Evolutionary conservation across 2,329 filamentous ascomycete genomes (phyloP).

Genomic region (Aspergillus carbonarius): DNA sequence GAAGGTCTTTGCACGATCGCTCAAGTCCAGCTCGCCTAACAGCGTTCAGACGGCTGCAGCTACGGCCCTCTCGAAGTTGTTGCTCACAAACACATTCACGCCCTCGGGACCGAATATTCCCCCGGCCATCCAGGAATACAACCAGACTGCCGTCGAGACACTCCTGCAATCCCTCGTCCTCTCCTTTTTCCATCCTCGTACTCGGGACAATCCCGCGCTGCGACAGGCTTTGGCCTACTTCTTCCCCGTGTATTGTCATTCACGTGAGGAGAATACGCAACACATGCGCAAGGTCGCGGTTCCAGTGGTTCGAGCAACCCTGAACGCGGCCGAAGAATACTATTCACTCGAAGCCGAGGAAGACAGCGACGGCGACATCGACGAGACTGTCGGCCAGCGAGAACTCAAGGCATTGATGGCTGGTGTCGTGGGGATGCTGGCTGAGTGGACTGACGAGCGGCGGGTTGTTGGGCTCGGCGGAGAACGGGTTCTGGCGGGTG

Average conservation of each 20-base stretch:
- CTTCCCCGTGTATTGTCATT: slow-evolving; percentile 90
- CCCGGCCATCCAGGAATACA: slow-evolving; percentile 40
- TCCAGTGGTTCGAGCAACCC: slow-evolving; percentile 70
- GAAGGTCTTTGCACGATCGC: slow-evolving; percentile 80
- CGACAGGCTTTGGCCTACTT: slow-evolving; percentile 90
- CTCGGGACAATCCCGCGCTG: slow-evolving; percentile 74
- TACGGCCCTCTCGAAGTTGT: slow-evolving; percentile 78
- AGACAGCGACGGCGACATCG: slow-evolving; percentile 70
- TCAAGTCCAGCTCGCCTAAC: slow-evolving; percentile 68
- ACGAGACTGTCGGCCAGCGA: slow-evolving; percentile 71
- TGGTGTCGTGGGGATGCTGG: slow-evolving; percentile 74
- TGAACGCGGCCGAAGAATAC: slow-evolving; percentile 59
- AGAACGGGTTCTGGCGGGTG: slow-evolving; percentile 45
- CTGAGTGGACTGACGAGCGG: slow-evolving; percentile 93
- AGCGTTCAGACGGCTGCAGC: slow-evolving; percentile 80
- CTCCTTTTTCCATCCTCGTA: slow-evolving; percentile 86
- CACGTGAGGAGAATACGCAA: slow-evolving; percentile 75
- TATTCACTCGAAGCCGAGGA: slow-evolving; percentile 72
- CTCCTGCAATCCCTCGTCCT: slow-evolving; percentile 82
- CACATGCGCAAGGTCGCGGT: slow-evolving; percentile 75
- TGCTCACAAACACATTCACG: slow-evolving; percentile 72
- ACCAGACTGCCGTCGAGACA: slow-evolving; percentile 62
- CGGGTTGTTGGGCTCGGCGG: slow-evolving; percentile 66
- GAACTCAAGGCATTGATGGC: slow-evolving; percentile 58
- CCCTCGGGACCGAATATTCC: slow-evolving; percentile 55